Base-by-base conservation (phyloP, 345 rosid species). In the Murraya koenigii region DNA sequence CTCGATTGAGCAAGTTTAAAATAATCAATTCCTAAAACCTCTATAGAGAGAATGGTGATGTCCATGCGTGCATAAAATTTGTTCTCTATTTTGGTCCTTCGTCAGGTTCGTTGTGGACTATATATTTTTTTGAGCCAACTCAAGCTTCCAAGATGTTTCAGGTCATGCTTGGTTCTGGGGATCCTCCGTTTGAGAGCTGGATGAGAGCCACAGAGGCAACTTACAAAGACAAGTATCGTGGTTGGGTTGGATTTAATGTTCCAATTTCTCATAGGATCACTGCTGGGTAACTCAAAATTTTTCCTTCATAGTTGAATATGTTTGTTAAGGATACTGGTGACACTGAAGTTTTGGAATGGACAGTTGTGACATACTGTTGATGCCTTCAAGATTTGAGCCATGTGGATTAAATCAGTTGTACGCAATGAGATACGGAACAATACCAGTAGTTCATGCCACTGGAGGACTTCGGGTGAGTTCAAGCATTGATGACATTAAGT, bases 151-250 rank as follows among this genome's bases (percentile, higher is more conserved):
- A 33, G 28, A 49, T 81, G 33, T 79, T 62, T 76, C 85, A 95
- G 99, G 97, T 95, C 69, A 95, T 95, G 97, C 97, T 95, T 69
- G 98, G 98, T 17, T 93, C 99, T 49, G 99, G 99, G 67, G 91
- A 91, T 66, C 87, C 87, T 15, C 88, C 80, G 75, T 95, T 63
- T 80, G 98, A 95, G 75, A 86, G 80, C 74, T 95, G 97, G 99
- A 95, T 95, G 99, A 93, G 91, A 84, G 83, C 75, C 64, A 83
- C 91, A 75, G 98, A 93, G 80, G 69, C 84, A 71, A 85, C 85
- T 58, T 88, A 90, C 85, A 88, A 33, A 82, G 92, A 95, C 77
- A 92, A 92, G 78, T 93, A 91, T 52, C 91, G 99, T 32, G 98
- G 98, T 55, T 95, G 99, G 99, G 98, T 95, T 80, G 98, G 99